Base-by-base conservation (phyloP, 1,139 yeast genomes). In the Yamadazyma conglobata region DNA sequence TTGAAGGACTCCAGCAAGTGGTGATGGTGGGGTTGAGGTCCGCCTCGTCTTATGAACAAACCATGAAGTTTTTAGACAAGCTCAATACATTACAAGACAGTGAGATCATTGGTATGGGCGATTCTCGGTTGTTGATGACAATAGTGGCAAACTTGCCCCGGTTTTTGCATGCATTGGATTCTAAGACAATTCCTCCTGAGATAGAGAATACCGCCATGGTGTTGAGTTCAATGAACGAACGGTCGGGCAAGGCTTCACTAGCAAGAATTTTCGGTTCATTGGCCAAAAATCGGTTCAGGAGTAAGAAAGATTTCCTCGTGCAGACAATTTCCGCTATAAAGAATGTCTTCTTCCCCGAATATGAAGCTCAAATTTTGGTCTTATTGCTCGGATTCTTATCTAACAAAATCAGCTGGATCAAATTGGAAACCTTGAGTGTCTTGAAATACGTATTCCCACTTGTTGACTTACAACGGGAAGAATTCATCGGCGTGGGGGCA, bases 401-500 rank as follows among this genome's bases (percentile, higher is more conserved):
- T 26, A 93, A 93, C 52, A 79, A 74, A 42, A 73, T 71, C 5
- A 64, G 73, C 1, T 88, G 95, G 95, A 76, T 93, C 9, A 83
- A 84, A 42, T 51, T 70, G 10, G 96, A 91, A 54, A 77, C 93
- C 0, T 70, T 93, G 77, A 80, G 77, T 28, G 57, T 88, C 3
- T 65, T 93, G 43, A 81, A 83, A 43, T 73, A 77, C 28, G 57
- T 91, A 8, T 73, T 93, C 43, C 93, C 96, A 1, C 62, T 73
- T 37, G 79, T 89, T 9, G 91, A 91, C 50, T 65, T 89, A 35
- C 77, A 77, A 30, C 64, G 83, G 30, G 87, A 84, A 11, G 95
- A 84, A 45, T 88, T 88, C 52, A 70, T 76, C 23, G 95, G 95
- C 2, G 82, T 88, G 27, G 98, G 98, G 5, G 98, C 98, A 0